Conservation (phyloP, 768 basidiomycete genomes). For the Russula brevipes region DNA sequence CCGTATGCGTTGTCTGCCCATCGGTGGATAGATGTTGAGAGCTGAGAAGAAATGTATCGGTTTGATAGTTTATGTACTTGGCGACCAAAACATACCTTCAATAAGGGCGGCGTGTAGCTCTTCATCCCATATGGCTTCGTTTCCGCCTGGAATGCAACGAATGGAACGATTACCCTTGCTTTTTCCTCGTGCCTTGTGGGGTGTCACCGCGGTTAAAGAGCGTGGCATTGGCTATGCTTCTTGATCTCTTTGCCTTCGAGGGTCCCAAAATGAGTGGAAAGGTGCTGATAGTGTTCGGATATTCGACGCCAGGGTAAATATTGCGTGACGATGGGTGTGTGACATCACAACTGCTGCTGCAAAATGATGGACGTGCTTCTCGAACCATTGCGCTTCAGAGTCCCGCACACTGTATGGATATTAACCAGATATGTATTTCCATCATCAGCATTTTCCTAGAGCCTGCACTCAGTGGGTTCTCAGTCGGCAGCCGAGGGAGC, state of each 20-base stretch:
- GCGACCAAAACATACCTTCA: slow-evolving; percentile 22
- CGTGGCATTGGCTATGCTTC: slow-evolving; percentile 14
- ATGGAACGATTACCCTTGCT: slow-evolving; percentile 24
- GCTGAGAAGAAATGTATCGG: slow-evolving; percentile 5
- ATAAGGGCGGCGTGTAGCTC: slow-evolving; percentile 23
- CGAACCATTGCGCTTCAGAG: background rate
- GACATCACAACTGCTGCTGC: background rate
- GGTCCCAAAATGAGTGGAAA: slow-evolving; percentile 1
- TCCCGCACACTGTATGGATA: background rate
- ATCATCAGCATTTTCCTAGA: background rate
- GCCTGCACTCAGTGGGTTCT: background rate
- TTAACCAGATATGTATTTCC: background rate
- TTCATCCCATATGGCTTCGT: slow-evolving; percentile 25
- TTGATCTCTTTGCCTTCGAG: slow-evolving; percentile 3
- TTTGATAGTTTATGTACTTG: background rate
- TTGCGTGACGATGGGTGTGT: background rate
- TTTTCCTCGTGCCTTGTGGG: slow-evolving; percentile 13
- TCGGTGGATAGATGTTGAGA: slow-evolving; percentile 24
- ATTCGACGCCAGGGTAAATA: background rate
- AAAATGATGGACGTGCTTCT: too few species aligned
- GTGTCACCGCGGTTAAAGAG: slow-evolving; percentile 14
- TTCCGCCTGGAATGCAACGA: slow-evolving; percentile 24
- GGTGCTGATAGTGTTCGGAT: background rate
- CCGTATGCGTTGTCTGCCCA: slow-evolving; percentile 24
- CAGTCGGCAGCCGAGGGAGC: too few species aligned